Evolutionary conservation across 1,284 basidiomycete species (phyloP).

Genomic region (Trichosporon asahii): DNA sequence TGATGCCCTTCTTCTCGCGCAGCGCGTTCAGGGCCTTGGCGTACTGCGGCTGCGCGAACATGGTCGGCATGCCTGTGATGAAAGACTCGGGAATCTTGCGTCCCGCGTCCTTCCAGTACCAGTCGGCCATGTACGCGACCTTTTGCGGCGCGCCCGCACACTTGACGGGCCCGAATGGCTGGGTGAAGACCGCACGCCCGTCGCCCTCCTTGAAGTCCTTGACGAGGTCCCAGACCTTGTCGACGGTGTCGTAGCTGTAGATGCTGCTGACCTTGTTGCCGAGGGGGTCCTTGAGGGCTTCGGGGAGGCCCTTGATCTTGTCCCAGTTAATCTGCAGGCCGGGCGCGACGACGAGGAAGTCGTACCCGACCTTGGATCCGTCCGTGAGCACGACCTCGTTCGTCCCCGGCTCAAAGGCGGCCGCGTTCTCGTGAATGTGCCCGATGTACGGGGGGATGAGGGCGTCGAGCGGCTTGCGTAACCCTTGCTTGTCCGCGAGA

Average conservation of each 20-base stretch:
- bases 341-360: constrained; percentile 81
- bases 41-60: constrained; percentile 86
- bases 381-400: constrained; percentile 69
- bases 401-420: constrained; percentile 68
- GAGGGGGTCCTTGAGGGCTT: constrained; percentile 68
- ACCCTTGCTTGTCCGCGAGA: constrained; percentile 63
- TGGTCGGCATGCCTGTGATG: constrained; percentile 84
- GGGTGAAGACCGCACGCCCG: constrained; percentile 79
- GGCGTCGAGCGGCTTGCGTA: constrained; percentile 64
- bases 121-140: constrained; percentile 85
- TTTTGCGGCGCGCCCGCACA: constrained; percentile 93
- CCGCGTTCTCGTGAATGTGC: constrained; percentile 71
- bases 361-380: constrained; percentile 75
- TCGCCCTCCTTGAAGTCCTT: constrained; percentile 70
- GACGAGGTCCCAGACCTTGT: constrained; percentile 81
- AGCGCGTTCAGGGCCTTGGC: constrained; percentile 77
- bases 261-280: constrained; percentile 85
- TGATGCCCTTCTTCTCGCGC: constrained; percentile 73
- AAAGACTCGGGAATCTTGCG: constrained; percentile 64
- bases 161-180: constrained; percentile 90
- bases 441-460: constrained; percentile 72
- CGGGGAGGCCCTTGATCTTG: constrained; percentile 69
- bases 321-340: constrained; percentile 80
- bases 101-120: constrained; percentile 52
- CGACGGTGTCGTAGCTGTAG: constrained; percentile 81